Percentiles rank a stretch among this genome's conserved stretches.
phyloP scores from a whole-genome alignment of 2,329 filamentous ascomycete species.

The Xylaria multiplex region DNA sequence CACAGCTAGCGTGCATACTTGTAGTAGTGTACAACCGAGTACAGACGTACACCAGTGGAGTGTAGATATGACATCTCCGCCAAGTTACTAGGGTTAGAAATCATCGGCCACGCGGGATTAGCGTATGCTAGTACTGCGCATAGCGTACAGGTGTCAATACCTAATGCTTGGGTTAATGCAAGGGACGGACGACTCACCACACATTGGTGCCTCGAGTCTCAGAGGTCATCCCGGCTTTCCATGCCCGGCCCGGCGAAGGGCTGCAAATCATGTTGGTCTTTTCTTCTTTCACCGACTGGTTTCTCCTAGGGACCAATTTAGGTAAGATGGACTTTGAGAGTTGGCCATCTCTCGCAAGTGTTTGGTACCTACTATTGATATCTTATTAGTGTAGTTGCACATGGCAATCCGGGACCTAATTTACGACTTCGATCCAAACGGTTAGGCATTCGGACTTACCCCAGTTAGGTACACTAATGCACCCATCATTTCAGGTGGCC shows the following conservation, averaged over 20 bases:
- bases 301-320: neutral
- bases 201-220: neutral
- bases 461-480: slow-evolving; percentile 16
- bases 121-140: neutral
- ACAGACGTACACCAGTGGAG: neutral
- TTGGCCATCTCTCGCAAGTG: slow-evolving; percentile 2
- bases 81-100: slow-evolving; percentile 4
- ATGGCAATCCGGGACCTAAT: slow-evolving; percentile 10
- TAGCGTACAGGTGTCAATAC: neutral
- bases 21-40: slow-evolving; percentile 2
- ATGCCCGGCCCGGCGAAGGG: neutral
- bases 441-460: slow-evolving; percentile 18
- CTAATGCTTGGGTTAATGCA: slow-evolving; percentile 10
- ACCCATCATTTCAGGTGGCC: slow-evolving; percentile 4
- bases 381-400: slow-evolving; percentile 7
- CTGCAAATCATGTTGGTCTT: too few species aligned
- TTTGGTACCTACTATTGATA: slow-evolving; percentile 12
- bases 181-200: slow-evolving; percentile 1
- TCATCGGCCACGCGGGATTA: neutral
- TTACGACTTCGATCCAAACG: slow-evolving; percentile 23
- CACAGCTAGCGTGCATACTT: too few species aligned
- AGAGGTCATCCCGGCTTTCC: neutral
- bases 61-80: neutral
- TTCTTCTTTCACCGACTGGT: too few species aligned
- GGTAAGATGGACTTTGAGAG: slow-evolving; percentile 14